Conservation (phyloP, 164 flowering plant genomes). For the Dillenia turbinata region DNA sequence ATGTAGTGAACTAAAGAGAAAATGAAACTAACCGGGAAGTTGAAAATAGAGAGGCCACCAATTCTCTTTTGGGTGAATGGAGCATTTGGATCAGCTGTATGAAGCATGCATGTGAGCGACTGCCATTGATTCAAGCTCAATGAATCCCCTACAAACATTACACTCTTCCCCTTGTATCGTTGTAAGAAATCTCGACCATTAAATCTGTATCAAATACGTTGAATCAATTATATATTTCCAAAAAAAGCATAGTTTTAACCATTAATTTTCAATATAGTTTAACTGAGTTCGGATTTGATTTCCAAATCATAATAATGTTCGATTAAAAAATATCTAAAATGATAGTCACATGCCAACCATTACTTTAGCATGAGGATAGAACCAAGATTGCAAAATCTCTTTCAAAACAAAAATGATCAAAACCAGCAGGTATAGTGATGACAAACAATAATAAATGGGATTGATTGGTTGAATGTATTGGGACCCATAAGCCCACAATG, state of each 20-base stretch:
- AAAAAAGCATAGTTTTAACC: too few species aligned
- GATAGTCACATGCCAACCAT: too few species aligned
- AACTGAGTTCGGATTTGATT: background rate
- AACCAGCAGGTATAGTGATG: too few species aligned
- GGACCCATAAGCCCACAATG: background rate
- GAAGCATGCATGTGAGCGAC: slow-evolving; percentile 51
- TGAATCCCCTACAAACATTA: slow-evolving; percentile 55
- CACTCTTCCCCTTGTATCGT: slow-evolving; percentile 26
- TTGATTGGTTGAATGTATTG: background rate
- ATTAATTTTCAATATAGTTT: too few species aligned
- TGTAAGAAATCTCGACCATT: slow-evolving; percentile 28
- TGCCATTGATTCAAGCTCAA: slow-evolving; percentile 40
- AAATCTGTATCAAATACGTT: slow-evolving; percentile 24
- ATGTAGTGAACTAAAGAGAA: background rate
- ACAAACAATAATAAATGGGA: too few species aligned
- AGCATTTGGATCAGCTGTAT: slow-evolving; percentile 23
- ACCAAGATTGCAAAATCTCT: too few species aligned
- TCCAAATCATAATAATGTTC: too few species aligned
- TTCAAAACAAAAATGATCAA: too few species aligned
- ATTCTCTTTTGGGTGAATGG: slow-evolving; percentile 6
- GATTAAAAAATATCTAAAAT: too few species aligned
- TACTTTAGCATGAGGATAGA: too few species aligned
- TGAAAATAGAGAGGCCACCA: slow-evolving; percentile 24
- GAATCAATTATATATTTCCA: background rate
- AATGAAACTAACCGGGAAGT: slow-evolving; percentile 22